phyloP scores from a whole-genome alignment of 2,329 filamentous ascomycete genomes.

The Epichloe gansuensis region DNA sequence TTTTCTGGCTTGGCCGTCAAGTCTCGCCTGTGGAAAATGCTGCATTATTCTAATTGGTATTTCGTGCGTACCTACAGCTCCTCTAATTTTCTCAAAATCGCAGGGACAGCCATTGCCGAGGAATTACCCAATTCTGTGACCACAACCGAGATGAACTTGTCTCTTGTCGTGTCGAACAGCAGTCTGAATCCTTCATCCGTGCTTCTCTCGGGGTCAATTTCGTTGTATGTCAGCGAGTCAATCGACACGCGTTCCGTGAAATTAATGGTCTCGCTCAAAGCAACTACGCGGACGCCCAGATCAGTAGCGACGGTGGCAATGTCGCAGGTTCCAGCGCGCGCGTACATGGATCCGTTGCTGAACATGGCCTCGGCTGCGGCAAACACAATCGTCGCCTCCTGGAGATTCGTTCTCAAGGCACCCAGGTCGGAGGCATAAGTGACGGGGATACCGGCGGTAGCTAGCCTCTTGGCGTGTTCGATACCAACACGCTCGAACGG shows the following conservation, averaged over 20 bases:
- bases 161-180: constrained; percentile 85
- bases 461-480: constrained; percentile 55
- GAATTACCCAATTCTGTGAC: constrained; percentile 84
- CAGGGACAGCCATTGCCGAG: constrained; percentile 73
- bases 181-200: constrained; percentile 44
- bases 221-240: constrained; percentile 89
- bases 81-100: constrained; percentile 44
- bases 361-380: constrained; percentile 93
- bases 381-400: constrained; percentile 57
- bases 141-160: constrained; percentile 76
- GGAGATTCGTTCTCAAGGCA: constrained; percentile 62
- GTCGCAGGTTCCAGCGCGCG: constrained; percentile 73
- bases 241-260: constrained; percentile 77
- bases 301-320: constrained; percentile 74
- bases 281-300: constrained; percentile 67
- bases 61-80: constrained; percentile 30
- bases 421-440: constrained; percentile 69
- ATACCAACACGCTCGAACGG: constrained; percentile 40
- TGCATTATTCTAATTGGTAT: neutral
- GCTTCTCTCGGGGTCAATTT: constrained; percentile 67
- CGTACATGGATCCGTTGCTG: constrained; percentile 85
- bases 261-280: constrained; percentile 90
- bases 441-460: constrained; percentile 57
- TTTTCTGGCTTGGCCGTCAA: no score
- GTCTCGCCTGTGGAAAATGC: no score